Base-by-base conservation (phyloP, 208 protist species). In the Acanthamoeba lugdunensis region DNA sequence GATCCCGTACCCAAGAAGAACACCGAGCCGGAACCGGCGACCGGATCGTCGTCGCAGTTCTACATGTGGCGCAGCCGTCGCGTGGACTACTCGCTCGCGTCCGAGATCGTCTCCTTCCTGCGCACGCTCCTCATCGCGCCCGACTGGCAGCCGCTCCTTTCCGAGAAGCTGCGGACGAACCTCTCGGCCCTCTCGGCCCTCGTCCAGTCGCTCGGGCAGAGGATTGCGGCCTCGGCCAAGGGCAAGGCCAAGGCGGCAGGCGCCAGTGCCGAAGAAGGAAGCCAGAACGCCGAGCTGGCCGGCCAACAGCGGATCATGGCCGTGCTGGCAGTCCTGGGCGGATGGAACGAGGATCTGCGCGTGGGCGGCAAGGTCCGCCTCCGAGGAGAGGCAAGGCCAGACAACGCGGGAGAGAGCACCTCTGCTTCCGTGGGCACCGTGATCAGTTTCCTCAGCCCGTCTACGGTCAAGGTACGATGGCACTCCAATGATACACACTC, bases 51-150 rank as follows among this genome's bases (percentile, higher is more conserved):
- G n/a, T 58, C 52, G 25, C 79, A 63, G 28, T 87, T 63, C 79
- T 87, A 87, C 79, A 45, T 41, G 50, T 87, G 79, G 79, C 79
- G 79, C 18, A 87, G 79, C n/a, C 79, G 52, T 33, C 79, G 79
- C 50, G 79, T 87, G 23, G 79, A 87, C 79, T 87, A 63, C 25
- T n/a, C 79, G 41, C 79, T 87, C n/a, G 79, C 79, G 3, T 87
- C 79, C 28, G 79, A 87, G 50, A 87, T 87, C 30, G 50, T 87
- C 45, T 30, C 79, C 18, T 45, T 87, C 33, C 79, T 87, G 5
- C 79, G 79, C 79, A 87, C 79, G 18, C 79, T 87, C 28, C 79
- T 87, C 50, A 30, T 61, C 28, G n/a, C 48, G 4, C 25, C 41
- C 11, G 79, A 87, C 50, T 87, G 79, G 79, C 79, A 63, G 23